These are phyloP conservation scores for Alnus glutinosa DNA, from an alignment of 306 rosid genomes.

Conservation along the genomic window DNA sequence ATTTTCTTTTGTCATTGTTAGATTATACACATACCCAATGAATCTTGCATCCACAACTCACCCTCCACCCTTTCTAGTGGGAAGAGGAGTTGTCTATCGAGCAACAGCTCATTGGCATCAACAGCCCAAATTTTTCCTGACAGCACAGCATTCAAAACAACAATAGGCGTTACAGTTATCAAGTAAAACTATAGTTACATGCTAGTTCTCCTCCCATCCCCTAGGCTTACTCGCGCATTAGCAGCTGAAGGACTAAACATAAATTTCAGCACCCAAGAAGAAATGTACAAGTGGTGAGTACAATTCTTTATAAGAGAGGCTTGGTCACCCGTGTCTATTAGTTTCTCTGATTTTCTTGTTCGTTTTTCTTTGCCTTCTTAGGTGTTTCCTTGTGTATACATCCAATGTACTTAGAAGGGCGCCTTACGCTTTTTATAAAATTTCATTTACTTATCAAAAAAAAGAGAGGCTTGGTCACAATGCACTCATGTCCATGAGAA, in stretches of 20 bases:
- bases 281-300: neutral
- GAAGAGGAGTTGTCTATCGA: neutral
- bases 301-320: neutral
- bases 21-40: neutral
- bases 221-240: neutral
- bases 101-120: neutral
- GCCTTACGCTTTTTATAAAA: too few species aligned
- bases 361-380: too few species aligned
- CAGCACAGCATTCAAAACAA: neutral
- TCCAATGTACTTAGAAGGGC: too few species aligned
- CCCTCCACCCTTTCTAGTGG: neutral
- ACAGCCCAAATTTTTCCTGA: neutral
- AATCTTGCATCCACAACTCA: neutral
- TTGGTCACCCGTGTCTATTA: too few species aligned
- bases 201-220: neutral
- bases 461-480: neutral
- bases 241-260: neutral
- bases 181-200: neutral
- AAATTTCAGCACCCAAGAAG: neutral
- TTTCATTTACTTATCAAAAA: too few species aligned
- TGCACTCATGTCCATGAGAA: neutral
- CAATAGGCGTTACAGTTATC: neutral
- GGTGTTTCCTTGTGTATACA: too few species aligned
- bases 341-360: too few species aligned
- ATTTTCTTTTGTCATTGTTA: neutral